Conservation (phyloP, 495 filamentous ascomycete species). For the Lepraria neglecta region DNA sequence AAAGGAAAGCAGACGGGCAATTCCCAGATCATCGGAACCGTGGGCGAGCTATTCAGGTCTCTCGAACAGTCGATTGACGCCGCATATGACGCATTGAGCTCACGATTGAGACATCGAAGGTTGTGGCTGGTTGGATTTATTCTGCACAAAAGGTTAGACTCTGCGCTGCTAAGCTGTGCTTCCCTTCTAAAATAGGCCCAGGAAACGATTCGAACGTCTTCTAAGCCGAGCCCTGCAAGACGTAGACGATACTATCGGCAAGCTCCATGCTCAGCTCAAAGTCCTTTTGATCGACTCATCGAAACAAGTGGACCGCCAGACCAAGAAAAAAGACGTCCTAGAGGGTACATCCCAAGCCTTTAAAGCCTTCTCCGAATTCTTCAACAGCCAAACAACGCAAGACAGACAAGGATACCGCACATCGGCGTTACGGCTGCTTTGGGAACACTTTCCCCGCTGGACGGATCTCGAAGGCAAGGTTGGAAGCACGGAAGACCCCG, state of each 20-base stretch:
- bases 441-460: constrained; percentile 1
- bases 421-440: constrained; percentile 2
- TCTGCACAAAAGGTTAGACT: neutral
- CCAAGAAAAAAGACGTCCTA: constrained; percentile 5
- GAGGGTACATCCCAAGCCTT: constrained; percentile 5
- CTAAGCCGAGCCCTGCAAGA: constrained; percentile 8
- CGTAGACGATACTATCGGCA: neutral
- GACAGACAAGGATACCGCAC: neutral
- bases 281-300: constrained; percentile 1
- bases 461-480: constrained; percentile 15
- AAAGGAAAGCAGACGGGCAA: constrained; percentile 12
- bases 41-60: neutral
- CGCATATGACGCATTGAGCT: neutral
- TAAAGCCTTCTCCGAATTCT: neutral
- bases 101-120: neutral
- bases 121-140: too few relatives aligned
- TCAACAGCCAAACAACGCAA: neutral
- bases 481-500: constrained; percentile 16
- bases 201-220: neutral
- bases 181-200: neutral
- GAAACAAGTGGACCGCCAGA: constrained; percentile 10
- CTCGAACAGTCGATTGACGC: neutral
- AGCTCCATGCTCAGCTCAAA: constrained; percentile 10
- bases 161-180: neutral
- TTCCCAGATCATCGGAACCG: neutral